These are phyloP conservation scores for Paramecium bursaria DNA, from an alignment of 73 alveolate genomes.

Conservation along the genomic window DNA sequence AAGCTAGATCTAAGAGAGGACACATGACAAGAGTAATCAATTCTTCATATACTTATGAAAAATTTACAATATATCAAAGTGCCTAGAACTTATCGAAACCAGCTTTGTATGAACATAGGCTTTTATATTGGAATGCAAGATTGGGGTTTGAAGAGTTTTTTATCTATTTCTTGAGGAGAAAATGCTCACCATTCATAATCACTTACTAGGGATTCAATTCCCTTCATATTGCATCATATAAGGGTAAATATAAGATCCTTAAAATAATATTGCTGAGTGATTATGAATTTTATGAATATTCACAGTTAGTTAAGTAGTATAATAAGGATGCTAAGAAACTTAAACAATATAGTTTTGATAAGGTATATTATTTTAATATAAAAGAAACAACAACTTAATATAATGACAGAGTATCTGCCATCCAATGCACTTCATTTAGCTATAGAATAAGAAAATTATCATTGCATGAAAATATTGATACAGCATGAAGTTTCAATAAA, in stretches of 20 bases:
- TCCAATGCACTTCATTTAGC: slow-evolving; percentile 41
- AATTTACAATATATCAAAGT: not conserved
- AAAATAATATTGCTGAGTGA: slow-evolving; percentile 5
- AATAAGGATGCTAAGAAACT: slow-evolving; percentile 4
- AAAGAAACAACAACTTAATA: slow-evolving; percentile 4
- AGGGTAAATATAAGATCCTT: slow-evolving; percentile 11
- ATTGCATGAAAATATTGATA: slow-evolving; percentile 6
- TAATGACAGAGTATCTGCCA: slow-evolving; percentile 14
- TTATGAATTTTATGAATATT: slow-evolving; percentile 37
- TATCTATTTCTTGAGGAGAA: slow-evolving; percentile 27
- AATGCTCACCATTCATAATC: not conserved
- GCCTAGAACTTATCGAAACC: not conserved
- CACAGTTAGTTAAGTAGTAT: not conserved
- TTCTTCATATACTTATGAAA: not conserved
- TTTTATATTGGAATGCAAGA: slow-evolving; percentile 27
- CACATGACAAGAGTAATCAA: not conserved
- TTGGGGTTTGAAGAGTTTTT: slow-evolving; percentile 4
- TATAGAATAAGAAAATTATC: slow-evolving; percentile 39
- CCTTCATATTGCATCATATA: slow-evolving; percentile 21
- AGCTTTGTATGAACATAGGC: not conserved
- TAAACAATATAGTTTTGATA: slow-evolving; percentile 13
- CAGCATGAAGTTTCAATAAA: slow-evolving; percentile 24
- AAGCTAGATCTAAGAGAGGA: not conserved
- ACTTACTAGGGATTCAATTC: slow-evolving; percentile 34
- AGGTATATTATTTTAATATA: not conserved